phyloP scores from a whole-genome alignment of 2,329 filamentous ascomycete species.

The Fusarium verticillioides region DNA sequence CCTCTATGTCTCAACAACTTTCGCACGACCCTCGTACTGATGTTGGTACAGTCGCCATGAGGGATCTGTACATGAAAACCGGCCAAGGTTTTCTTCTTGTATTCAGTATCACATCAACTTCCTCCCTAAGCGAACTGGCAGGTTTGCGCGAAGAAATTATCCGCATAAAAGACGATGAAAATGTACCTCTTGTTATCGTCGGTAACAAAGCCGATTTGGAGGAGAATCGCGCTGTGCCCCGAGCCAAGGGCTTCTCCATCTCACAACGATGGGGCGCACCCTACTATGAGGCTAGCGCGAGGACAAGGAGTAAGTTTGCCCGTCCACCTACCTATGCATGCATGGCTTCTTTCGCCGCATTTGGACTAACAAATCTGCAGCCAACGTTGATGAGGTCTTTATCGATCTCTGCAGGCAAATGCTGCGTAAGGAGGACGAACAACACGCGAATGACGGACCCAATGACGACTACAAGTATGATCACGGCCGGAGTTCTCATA shows the following conservation, averaged over 20 bases:
- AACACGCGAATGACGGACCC: conserved; percentile 46
- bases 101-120: conserved; percentile 88
- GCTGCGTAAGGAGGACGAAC: conserved; percentile 75
- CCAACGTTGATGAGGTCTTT: conserved; percentile 93
- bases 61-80: conserved; percentile 92
- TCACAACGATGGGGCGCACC: conserved; percentile 90
- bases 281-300: conserved; percentile 90
- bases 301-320: conserved; percentile 70
- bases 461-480: conserved; percentile 58
- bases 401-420: conserved; percentile 86
- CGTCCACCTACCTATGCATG: not conserved
- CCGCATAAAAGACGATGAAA: conserved; percentile 89
- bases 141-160: conserved; percentile 89
- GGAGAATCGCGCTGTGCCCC: conserved; percentile 82
- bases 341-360: conserved; percentile 19
- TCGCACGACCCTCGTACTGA: conserved; percentile 36
- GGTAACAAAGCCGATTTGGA: conserved; percentile 93
- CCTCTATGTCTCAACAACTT: conserved; percentile 31
- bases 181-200: conserved; percentile 87
- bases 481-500: conserved; percentile 40
- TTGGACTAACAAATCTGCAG: conserved; percentile 51
- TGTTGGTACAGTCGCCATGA: conserved; percentile 65
- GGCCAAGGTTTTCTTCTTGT: conserved; percentile 92
- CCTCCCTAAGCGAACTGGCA: conserved; percentile 83
- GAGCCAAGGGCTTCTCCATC: conserved; percentile 82